Conservation (phyloP, 2,329 filamentous ascomycete genomes). For the Lasiodiplodia citricola region DNA sequence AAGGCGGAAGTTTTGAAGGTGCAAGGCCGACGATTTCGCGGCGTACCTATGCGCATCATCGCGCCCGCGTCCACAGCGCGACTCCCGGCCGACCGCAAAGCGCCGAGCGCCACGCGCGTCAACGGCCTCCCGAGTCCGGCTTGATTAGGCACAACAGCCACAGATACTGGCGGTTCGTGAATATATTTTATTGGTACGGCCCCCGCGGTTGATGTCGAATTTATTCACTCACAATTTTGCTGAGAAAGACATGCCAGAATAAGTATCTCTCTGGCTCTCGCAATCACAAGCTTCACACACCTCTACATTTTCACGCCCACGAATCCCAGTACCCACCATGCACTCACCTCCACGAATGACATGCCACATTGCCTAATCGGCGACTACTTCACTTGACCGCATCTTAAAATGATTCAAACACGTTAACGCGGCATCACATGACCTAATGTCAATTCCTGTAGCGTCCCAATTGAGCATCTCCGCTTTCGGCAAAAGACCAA, state of each 20-base stretch:
- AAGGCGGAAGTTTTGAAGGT: slow-evolving; percentile 7
- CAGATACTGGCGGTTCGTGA: neutral
- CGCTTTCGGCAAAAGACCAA: neutral
- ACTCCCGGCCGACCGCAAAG: neutral
- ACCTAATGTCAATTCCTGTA: neutral
- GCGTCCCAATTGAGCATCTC: neutral
- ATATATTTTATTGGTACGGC: neutral
- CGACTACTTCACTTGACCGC: no score
- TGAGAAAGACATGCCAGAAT: neutral
- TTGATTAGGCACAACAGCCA: neutral
- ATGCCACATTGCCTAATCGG: no score
- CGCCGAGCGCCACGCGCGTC: slow-evolving; percentile 20
- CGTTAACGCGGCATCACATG: neutral
- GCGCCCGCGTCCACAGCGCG: slow-evolving; percentile 10
- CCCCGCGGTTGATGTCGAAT: neutral
- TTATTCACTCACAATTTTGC: neutral
- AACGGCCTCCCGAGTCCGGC: neutral
- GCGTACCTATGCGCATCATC: slow-evolving; percentile 13
- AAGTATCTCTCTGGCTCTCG: neutral
- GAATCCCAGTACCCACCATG: neutral
- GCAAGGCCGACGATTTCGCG: slow-evolving; percentile 18
- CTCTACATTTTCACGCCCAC: neutral
- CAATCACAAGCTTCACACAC: neutral
- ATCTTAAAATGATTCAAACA: neutral
- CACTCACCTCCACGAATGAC: neutral